phyloP scores from a whole-genome alignment of 495 filamentous ascomycete genomes.

The Penicillium crystallinum region DNA sequence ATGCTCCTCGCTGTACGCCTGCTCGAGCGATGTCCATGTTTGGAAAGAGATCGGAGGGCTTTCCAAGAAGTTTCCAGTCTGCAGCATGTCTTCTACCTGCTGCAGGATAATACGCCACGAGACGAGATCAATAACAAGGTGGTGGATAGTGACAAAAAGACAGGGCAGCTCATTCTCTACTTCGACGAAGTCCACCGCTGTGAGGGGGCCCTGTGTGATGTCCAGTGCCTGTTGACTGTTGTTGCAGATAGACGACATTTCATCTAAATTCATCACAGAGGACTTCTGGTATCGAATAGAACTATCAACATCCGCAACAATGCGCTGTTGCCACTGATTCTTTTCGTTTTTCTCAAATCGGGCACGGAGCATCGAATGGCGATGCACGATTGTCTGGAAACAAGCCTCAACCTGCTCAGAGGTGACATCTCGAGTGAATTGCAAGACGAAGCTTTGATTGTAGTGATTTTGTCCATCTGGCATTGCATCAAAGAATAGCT shows the following conservation, averaged over 20 bases:
- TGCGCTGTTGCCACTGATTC: background rate
- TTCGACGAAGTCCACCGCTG: background rate
- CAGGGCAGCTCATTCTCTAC: background rate
- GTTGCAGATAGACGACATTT: background rate
- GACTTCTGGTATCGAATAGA: background rate
- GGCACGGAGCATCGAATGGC: background rate
- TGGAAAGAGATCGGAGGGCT: background rate
- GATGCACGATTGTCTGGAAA: background rate
- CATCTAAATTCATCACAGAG: background rate
- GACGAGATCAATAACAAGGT: background rate
- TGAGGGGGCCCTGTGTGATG: background rate
- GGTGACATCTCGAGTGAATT: too few species aligned
- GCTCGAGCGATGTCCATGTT: background rate
- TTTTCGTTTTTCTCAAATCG: background rate
- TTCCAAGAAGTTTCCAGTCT: background rate
- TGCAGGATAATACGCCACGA: background rate
- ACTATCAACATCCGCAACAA: background rate
- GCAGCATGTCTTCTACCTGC: background rate
- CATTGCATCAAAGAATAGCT: too few species aligned
- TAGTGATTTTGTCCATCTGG: too few species aligned
- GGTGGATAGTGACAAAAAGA: background rate
- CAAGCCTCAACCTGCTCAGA: background rate
- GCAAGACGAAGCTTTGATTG: too few species aligned
- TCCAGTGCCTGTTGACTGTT: background rate
- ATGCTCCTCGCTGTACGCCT: background rate